Evolutionary conservation across 2,329 filamentous ascomycete genomes (phyloP), one percentile per base, ranked within the genome.

Genomic region (Teratosphaeria viscida): DNA sequence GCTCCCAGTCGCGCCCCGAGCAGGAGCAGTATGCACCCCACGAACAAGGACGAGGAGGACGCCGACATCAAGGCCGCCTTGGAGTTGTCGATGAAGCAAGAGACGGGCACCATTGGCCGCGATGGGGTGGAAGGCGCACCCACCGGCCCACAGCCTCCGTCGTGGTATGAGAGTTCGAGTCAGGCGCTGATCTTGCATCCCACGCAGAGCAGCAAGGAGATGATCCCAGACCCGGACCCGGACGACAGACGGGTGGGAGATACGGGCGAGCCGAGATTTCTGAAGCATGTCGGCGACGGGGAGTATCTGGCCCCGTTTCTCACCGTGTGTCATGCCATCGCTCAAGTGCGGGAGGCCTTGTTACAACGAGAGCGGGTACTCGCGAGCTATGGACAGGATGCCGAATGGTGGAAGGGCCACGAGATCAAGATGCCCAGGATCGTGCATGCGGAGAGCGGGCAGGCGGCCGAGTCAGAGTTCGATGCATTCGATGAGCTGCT

Each of bases 371-470:
- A 73, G 7, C 71, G 77, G 29, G 65, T 75, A 5, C 70, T 78
- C 27, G 67, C 72, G 2, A 75, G 80, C 60, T 86, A 86, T 65
- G 82, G 81, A 52, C 70, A 78, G 57, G 78, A 84, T 60, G 64
- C 75, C 1, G 79, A 83, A 11, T 87, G 84, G 84, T 87, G 84
- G 84, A 81, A 79, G 65, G 84, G 84, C 23, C 77, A 76, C 34
- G 68, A 77, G 0, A 79, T 83, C 29, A 72, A 77, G 34, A 70
- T 78, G 14, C 75, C 80, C 3, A 78, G 77, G 54, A 78, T 81
- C 26, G 76, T 84, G n/a, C 79, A 56, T 67, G 76, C 59, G 66
- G 70, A 62, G 2, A 67, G 65, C 26, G 65, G 65, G 3, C 57
- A 34, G 23, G 61, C 65, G 39, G 61, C 67, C 5, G 65, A 72